These are phyloP conservation scores for Sporothrix mexicana DNA, from an alignment of 2,329 filamentous ascomycete genomes.

Conservation along the genomic window DNA sequence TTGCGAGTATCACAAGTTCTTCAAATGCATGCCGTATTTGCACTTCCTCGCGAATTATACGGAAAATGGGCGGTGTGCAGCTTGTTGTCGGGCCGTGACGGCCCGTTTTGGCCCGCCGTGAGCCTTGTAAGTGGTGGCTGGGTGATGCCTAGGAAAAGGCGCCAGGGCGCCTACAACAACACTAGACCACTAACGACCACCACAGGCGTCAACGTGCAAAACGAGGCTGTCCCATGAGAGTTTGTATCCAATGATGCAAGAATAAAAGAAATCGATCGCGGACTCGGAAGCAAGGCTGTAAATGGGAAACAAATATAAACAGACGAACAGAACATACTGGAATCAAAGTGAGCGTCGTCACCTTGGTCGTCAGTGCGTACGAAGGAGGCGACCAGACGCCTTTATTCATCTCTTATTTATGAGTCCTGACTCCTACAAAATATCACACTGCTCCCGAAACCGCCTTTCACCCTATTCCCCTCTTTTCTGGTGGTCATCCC, in stretches of 20 bases:
- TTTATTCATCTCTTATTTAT: neutral
- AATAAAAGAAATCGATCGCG: neutral
- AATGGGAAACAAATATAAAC: neutral
- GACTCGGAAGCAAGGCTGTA: neutral
- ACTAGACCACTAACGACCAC: no score
- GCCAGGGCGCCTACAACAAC: neutral
- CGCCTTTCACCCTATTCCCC: neutral
- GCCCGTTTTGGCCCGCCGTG: constrained; percentile 9
- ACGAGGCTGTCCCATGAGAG: neutral
- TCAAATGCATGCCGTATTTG: neutral
- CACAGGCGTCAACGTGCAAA: neutral
- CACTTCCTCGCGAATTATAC: no score
- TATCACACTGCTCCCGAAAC: neutral
- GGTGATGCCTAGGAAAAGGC: neutral
- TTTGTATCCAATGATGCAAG: no score
- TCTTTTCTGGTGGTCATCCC: neutral
- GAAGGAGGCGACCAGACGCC: constrained; percentile 11
- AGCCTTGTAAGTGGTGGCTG: neutral
- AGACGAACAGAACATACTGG: neutral
- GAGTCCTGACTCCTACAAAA: neutral
- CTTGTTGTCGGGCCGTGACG: neutral
- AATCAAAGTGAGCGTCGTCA: neutral
- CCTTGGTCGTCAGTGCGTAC: neutral
- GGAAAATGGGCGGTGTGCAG: neutral
- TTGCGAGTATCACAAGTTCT: neutral